Conservation (phyloP, 257 asterid genomes). For the Rubia yunnanensis region DNA sequence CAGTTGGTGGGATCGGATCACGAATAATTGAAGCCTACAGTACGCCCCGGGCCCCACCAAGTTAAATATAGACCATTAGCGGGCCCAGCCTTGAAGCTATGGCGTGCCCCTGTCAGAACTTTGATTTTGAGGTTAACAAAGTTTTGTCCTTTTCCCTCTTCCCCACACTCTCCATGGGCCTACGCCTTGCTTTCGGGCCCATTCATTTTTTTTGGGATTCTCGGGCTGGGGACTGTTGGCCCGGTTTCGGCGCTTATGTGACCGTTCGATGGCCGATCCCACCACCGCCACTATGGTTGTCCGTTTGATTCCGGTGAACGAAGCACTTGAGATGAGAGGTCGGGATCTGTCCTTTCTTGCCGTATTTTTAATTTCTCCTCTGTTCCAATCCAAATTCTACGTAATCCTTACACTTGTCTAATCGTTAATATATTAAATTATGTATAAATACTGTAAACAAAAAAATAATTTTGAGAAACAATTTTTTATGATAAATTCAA, state of each 20-base stretch:
- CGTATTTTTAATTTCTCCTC: too few relatives aligned
- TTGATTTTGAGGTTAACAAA: slow-evolving; percentile 8
- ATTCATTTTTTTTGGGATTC: not conserved
- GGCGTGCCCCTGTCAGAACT: slow-evolving; percentile 5
- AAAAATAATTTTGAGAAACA: too few relatives aligned
- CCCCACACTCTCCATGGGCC: not conserved
- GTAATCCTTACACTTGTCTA: too few relatives aligned
- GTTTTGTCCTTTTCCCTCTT: slow-evolving; percentile 3
- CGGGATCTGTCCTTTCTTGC: not conserved
- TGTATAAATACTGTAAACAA: too few relatives aligned
- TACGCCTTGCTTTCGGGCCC: not conserved
- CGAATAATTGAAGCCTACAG: slow-evolving; percentile 5
- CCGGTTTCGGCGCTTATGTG: not conserved
- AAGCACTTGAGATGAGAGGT: not conserved
- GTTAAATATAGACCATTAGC: not conserved
- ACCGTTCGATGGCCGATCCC: not conserved
- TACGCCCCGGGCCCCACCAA: not conserved
- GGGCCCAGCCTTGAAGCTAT: slow-evolving; percentile 3
- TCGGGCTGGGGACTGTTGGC: not conserved
- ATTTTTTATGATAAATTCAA: too few relatives aligned
- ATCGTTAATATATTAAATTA: too few relatives aligned
- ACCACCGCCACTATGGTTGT: not conserved
- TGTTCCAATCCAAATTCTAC: too few relatives aligned
- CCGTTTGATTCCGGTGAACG: not conserved
- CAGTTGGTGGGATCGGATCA: not conserved